Percentiles rank a stretch among this genome's conserved stretches.
Evolutionary conservation across 2,329 filamentous ascomycete species (phyloP).

Genomic region (Pseudocercospora fuligena): DNA sequence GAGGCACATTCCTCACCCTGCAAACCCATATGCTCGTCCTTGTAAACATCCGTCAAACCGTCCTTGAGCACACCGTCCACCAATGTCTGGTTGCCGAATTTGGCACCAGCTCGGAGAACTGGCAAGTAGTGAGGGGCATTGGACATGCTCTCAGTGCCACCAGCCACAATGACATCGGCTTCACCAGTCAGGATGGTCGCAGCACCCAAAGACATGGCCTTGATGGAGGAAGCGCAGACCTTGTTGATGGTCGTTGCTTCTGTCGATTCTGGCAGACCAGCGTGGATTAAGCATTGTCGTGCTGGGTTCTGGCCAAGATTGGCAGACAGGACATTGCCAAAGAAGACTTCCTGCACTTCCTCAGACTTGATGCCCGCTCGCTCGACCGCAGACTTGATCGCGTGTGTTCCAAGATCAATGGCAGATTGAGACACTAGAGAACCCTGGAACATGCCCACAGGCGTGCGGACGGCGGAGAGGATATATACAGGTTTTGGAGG

Average conservation of each 20-base stretch:
- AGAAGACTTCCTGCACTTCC: conserved; percentile 94
- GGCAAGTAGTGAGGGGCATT: conserved; percentile 96
- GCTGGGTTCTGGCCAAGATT: conserved; percentile 96
- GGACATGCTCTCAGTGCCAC: conserved; percentile 97
- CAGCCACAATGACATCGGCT: conserved; percentile 89
- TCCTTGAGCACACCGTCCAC: conserved; percentile 94
- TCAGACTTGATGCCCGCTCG: conserved; percentile 85
- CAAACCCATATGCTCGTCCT: conserved; percentile 96
- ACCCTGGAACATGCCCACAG: conserved; percentile 91
- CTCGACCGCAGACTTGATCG: conserved; percentile 82
- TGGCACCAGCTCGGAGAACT: conserved; percentile 81
- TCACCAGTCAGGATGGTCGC: conserved; percentile 98
- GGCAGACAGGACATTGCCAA: conserved; percentile 96
- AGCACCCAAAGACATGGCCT: conserved; percentile 90
- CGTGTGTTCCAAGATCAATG: conserved; percentile 83
- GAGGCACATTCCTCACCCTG: conserved; percentile 88
- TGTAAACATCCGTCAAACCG: conserved; percentile 91
- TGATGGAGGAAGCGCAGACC: conserved; percentile 94
- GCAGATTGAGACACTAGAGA: conserved; percentile 87
- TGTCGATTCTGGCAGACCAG: conserved; percentile 78
- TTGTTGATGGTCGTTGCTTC: conserved; percentile 97
- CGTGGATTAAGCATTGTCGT: conserved; percentile 88
- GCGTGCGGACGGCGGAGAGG: conserved; percentile 77
- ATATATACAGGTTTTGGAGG: conserved; percentile 90
- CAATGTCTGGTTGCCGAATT: conserved; percentile 89